A percentile compares a stretch with the other conserved stretches of the same genome.
These are phyloP conservation scores for Entomortierella lignicola DNA, from an alignment of 192 early-diverging fungal species.

Conservation along the genomic window DNA sequence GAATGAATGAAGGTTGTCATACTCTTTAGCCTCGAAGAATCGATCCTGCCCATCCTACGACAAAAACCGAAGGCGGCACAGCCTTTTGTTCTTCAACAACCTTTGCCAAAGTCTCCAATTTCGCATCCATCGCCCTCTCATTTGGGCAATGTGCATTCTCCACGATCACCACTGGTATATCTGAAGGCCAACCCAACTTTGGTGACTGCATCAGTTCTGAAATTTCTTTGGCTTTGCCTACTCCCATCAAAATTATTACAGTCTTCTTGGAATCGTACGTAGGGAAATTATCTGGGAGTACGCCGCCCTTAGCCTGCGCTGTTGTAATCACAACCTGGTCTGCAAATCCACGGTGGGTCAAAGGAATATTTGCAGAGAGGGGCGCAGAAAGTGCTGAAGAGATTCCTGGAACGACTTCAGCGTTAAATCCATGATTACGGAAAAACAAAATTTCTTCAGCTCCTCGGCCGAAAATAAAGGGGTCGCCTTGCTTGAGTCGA, in stretches of 20 bases:
- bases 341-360: conserved; percentile 89
- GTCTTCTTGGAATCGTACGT: conserved; percentile 74
- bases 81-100: conserved; percentile 72
- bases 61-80: conserved; percentile 81
- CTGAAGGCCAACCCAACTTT: conserved; percentile 68
- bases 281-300: conserved; percentile 78
- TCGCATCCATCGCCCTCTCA: conserved; percentile 77
- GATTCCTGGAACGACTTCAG: conserved; percentile 81
- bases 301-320: conserved; percentile 82
- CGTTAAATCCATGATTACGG: conserved; percentile 69
- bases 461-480: conserved; percentile 93
- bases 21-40: conserved; percentile 15
- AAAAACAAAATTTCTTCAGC: conserved; percentile 89
- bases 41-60: conserved; percentile 74
- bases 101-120: conserved; percentile 70
- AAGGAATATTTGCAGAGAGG: conserved; percentile 77
- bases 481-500: conserved; percentile 92
- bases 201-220: conserved; percentile 61
- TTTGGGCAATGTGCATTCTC: conserved; percentile 85
- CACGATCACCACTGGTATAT: conserved; percentile 81
- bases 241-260: conserved; percentile 87
- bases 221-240: conserved; percentile 75
- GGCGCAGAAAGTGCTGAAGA: conserved; percentile 83
- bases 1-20: background rate
- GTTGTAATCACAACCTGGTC: conserved; percentile 88